Percentiles rank a stretch among this genome's conserved stretches.
phyloP scores from a whole-genome alignment of 495 filamentous ascomycete genomes.

The Hyaloscypha hepaticicola region DNA sequence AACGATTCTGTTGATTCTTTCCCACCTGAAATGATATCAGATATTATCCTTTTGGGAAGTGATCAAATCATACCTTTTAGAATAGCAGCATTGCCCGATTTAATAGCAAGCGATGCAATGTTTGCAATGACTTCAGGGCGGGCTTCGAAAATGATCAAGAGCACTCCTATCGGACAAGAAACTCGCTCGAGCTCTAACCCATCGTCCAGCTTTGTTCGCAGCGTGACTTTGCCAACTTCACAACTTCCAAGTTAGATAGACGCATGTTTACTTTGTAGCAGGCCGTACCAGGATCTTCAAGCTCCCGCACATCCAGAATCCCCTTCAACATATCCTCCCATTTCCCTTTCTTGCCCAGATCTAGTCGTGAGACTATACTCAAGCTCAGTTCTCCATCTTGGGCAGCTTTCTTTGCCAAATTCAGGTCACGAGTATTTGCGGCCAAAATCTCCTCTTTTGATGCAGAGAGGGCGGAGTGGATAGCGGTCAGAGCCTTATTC shows the following conservation, averaged over 20 bases:
- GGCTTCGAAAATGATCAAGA: constrained; percentile 97
- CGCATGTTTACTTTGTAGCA: neutral
- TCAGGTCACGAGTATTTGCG: constrained; percentile 82
- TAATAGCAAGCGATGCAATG: constrained; percentile 94
- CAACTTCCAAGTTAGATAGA: constrained; percentile 4
- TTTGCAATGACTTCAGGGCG: constrained; percentile 98
- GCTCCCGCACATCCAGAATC: constrained; percentile 80
- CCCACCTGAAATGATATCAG: constrained; percentile 57
- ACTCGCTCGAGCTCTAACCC: constrained; percentile 80
- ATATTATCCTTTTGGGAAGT: neutral
- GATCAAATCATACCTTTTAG: constrained; percentile 65
- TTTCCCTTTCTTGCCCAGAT: constrained; percentile 81
- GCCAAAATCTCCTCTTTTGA: constrained; percentile 74
- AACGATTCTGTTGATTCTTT: constrained; percentile 96
- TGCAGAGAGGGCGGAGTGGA: constrained; percentile 67
- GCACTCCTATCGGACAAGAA: constrained; percentile 90
- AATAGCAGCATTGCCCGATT: constrained; percentile 96
- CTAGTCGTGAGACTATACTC: constrained; percentile 87
- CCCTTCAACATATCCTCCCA: constrained; percentile 98
- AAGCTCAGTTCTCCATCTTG: constrained; percentile 72
- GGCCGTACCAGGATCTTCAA: constrained; percentile 78
- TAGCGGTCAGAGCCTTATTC: constrained; percentile 79
- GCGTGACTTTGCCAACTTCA: constrained; percentile 78
- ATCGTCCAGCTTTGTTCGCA: constrained; percentile 87
- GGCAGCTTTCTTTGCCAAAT: constrained; percentile 67